Conservation (phyloP, 768 basidiomycete species). For the Nidula microcarpa region DNA sequence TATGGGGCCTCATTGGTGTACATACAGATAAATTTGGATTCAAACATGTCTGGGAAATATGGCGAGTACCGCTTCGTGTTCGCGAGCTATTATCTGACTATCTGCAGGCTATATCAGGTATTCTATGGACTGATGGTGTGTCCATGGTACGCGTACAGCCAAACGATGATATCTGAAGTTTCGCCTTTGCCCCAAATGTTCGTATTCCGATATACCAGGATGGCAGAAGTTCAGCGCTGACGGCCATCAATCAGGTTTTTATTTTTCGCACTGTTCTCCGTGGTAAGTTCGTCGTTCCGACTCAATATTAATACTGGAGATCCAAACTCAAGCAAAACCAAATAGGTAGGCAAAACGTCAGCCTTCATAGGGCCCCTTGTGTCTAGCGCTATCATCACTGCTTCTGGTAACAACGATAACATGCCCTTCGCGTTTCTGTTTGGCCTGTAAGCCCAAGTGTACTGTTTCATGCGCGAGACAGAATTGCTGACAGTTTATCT, state of each 20-base stretch:
- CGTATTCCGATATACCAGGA: constrained; percentile 12
- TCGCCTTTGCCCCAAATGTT: constrained; percentile 71
- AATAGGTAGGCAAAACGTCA: constrained; percentile 75
- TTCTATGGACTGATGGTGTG: constrained; percentile 73
- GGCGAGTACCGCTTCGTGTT: constrained; percentile 29
- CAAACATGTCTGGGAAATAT: constrained; percentile 82
- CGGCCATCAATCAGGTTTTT: constrained; percentile 49
- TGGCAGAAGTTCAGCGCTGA: too few relatives aligned
- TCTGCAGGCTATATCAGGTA: constrained; percentile 59
- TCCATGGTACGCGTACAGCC: constrained; percentile 80
- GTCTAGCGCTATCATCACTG: constrained; percentile 71
- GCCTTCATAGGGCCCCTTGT: constrained; percentile 77
- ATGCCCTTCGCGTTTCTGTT: constrained; percentile 78
- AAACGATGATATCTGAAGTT: constrained; percentile 82
- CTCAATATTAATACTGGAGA: background rate
- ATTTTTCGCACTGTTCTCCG: constrained; percentile 73
- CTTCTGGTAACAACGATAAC: constrained; percentile 63
- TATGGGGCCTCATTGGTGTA: constrained; percentile 79
- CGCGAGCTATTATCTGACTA: background rate
- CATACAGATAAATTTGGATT: constrained; percentile 74
- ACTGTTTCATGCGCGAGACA: too few relatives aligned
- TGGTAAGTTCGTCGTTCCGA: constrained; percentile 33
- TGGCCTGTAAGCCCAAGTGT: constrained; percentile 55
- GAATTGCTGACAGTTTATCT: background rate
- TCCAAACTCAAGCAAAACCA: constrained; percentile 26